These are phyloP conservation scores for Corylus heterophylla DNA, from an alignment of 306 rosid species.

Conservation along the genomic window DNA sequence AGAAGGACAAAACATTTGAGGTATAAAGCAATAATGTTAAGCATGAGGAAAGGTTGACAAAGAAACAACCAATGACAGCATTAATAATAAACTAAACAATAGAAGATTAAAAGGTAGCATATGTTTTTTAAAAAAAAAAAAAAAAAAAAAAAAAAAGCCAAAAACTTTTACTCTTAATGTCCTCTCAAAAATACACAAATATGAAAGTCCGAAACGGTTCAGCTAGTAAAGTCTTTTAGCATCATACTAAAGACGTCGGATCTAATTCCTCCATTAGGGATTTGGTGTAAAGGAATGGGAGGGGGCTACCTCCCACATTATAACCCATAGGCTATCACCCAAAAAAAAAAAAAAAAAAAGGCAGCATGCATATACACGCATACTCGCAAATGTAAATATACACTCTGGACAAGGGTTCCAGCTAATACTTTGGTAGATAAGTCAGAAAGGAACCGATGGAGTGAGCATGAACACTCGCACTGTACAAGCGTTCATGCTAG, in stretches of 20 bases:
- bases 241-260: background rate
- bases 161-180: background rate
- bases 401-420: background rate
- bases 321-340: background rate
- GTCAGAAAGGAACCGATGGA: background rate
- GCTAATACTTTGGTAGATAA: background rate
- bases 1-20: conserved; percentile 18
- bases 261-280: background rate
- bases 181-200: background rate
- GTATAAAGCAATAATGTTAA: background rate
- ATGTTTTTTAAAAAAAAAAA: background rate
- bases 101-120: background rate
- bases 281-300: background rate
- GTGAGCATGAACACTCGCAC: background rate
- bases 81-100: background rate
- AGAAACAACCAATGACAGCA: conserved; percentile 3
- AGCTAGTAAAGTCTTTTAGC: background rate
- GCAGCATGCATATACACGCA: background rate
- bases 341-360: too few species aligned
- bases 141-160: too few species aligned
- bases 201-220: background rate
- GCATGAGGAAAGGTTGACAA: background rate
- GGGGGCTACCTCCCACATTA: background rate
- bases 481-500: background rate
- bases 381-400: background rate